phyloP scores from a whole-genome alignment of 169 alveolate genomes.

The Eimeria tenella region DNA sequence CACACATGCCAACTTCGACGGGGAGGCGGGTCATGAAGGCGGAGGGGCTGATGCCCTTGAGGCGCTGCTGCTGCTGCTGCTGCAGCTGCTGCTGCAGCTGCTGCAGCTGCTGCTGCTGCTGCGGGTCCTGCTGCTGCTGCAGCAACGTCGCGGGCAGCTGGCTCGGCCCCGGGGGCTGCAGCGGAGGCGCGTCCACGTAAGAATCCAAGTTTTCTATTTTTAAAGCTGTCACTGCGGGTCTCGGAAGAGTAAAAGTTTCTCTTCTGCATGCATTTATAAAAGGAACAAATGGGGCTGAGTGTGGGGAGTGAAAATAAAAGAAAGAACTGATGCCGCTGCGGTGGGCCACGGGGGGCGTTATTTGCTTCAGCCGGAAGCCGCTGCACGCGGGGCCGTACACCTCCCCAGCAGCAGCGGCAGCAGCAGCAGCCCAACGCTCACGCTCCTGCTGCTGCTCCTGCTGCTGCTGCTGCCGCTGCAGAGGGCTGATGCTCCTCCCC shows the following conservation, averaged over 20 bases:
- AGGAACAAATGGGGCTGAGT: constrained; percentile 87
- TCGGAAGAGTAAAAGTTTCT: constrained; percentile 87
- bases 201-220: constrained; percentile 84
- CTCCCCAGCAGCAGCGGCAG: constrained; percentile 20
- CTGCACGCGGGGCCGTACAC: constrained; percentile 65
- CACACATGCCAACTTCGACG: constrained; percentile 49
- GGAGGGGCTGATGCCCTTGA: constrained; percentile 55
- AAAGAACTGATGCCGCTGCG: constrained; percentile 88
- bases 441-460: constrained; percentile 16
- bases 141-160: constrained; percentile 86
- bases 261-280: constrained; percentile 89
- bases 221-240: constrained; percentile 88
- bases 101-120: constrained; percentile 80
- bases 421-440: constrained; percentile 27
- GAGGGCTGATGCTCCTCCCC: neutral
- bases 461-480: neutral
- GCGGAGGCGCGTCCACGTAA: neutral
- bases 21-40: constrained; percentile 15
- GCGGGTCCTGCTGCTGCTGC: constrained; percentile 62
- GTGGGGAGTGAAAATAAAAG: constrained; percentile 90
- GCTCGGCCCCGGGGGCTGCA: constrained; percentile 81
- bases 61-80: constrained; percentile 84
- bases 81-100: constrained; percentile 88
- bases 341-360: constrained; percentile 90
- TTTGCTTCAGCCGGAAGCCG: constrained; percentile 91